Base-by-base conservation (phyloP, 345 rosid species). In the Acer negundo region DNA sequence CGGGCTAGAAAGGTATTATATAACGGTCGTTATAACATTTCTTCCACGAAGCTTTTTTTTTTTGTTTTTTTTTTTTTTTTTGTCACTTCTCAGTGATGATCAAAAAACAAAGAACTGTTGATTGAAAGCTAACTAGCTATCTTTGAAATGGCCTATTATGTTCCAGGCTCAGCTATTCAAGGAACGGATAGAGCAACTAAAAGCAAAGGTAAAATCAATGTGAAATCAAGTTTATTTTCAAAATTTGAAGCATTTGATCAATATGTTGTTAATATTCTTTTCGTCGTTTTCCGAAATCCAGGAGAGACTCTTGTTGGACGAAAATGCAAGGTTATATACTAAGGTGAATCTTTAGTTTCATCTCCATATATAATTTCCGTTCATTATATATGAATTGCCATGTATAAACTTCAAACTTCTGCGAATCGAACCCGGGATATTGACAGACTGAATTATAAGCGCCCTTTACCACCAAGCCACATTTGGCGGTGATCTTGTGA, bases 1-100 rank as follows among this genome's bases (percentile, higher is more conserved):
- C 87, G 97, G 80, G 81, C 81, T 42, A 87, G 84, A 87, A 91
- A 90, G 94, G 97, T 89, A 83, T 20, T 8, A 11, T 1, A 64
- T 40, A 40, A 51, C 22, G n/a, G 15, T n/a, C 10, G 2, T 35
- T 4, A 35, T 35, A 74, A 7, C 56, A 17, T 3, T 72, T 72
- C 42, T 70, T 72, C 23, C 62, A 9, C 24, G 38, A 35, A 16
- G 15, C 10, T 3, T 44, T 46, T 53, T 22, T 35, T 35, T 35
- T 35, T 35, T 4, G 2, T 28, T 24, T 24, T 24, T 0, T 0
- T 53, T n/a, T n/a, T n/a, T n/a, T n/a, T n/a, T n/a, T n/a, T n/a
- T 63, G 51, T 53, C 23, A 16, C 28, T 9, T 70, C 51, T 62
- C 24, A 31, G 55, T 1, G 49, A 15, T 62, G 55, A 71, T 35